Conservation (phyloP, 2,329 filamentous ascomycete genomes). For the Ilyonectria destructans region DNA sequence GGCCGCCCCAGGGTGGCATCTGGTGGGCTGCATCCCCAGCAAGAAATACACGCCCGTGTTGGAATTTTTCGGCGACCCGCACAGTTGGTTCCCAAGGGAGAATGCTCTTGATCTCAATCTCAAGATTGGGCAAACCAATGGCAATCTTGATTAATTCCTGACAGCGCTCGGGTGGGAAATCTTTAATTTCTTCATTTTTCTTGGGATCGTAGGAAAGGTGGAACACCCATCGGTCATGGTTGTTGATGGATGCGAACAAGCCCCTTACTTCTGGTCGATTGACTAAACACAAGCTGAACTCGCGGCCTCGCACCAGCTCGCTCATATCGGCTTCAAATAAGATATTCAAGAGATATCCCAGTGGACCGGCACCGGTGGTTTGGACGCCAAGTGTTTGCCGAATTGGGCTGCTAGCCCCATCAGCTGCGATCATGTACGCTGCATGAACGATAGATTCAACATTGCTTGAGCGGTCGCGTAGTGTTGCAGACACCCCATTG, state of each 20-base stretch:
- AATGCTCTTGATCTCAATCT: conserved; percentile 12
- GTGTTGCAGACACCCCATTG: conserved; percentile 5
- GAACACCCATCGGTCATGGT: conserved; percentile 11
- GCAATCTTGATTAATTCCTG: conserved; percentile 13
- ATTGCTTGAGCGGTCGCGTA: conserved; percentile 1
- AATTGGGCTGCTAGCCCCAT: conserved; percentile 3
- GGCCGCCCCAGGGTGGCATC: conserved; percentile 19
- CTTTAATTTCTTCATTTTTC: conserved; percentile 6
- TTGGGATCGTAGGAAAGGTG: conserved; percentile 10
- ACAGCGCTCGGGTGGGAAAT: conserved; percentile 16
- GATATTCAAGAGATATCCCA: conserved; percentile 17
- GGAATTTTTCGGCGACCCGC: conserved; percentile 12
- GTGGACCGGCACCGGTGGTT: background rate
- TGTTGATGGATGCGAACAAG: conserved; percentile 21
- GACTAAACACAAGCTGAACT: conserved; percentile 10
- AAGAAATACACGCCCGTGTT: conserved; percentile 10
- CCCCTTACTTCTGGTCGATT: conserved; percentile 7
- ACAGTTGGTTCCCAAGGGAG: conserved; percentile 15
- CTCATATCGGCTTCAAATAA: conserved; percentile 12
- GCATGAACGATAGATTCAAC: background rate
- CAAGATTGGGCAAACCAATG: background rate
- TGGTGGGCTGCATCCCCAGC: conserved; percentile 14
- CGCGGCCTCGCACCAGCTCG: conserved; percentile 11
- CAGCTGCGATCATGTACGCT: conserved; percentile 16
- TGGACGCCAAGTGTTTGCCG: background rate